These are phyloP conservation scores for Populus deltoides DNA, from an alignment of 345 rosid genomes.

Conservation along the genomic window DNA sequence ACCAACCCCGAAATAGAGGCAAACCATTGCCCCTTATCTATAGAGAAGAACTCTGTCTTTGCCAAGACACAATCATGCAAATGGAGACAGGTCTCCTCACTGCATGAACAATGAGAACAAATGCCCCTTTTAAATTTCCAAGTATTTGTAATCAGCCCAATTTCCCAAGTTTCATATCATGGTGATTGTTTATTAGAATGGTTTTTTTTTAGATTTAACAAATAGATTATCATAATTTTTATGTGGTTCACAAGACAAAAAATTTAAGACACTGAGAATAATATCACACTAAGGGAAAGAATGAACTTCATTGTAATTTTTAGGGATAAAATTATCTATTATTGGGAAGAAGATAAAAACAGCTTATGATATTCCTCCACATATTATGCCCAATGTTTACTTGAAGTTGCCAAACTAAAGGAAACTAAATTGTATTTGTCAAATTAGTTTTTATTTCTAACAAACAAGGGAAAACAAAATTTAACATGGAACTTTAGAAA, in stretches of 20 bases:
- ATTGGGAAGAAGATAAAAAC: background rate
- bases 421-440: no score
- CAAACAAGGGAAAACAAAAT: no score
- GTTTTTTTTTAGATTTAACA: background rate
- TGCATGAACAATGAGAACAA: background rate
- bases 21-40: background rate
- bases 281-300: background rate
- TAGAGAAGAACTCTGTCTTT: background rate
- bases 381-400: background rate
- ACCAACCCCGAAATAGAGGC: background rate
- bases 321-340: background rate
- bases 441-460: no score
- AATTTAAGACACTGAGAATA: background rate
- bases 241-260: no score
- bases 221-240: no score
- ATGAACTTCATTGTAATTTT: no score
- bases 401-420: no score
- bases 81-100: background rate
- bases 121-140: background rate
- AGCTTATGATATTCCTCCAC: background rate
- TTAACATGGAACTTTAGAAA: background rate
- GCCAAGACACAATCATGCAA: background rate
- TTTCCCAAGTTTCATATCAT: no score
- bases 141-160: background rate
- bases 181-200: background rate